Percentiles rank a stretch among this genome's conserved stretches.
Conservation (phyloP, 2,329 filamentous ascomycete species). For the Pestalotiopsis sp. region DNA sequence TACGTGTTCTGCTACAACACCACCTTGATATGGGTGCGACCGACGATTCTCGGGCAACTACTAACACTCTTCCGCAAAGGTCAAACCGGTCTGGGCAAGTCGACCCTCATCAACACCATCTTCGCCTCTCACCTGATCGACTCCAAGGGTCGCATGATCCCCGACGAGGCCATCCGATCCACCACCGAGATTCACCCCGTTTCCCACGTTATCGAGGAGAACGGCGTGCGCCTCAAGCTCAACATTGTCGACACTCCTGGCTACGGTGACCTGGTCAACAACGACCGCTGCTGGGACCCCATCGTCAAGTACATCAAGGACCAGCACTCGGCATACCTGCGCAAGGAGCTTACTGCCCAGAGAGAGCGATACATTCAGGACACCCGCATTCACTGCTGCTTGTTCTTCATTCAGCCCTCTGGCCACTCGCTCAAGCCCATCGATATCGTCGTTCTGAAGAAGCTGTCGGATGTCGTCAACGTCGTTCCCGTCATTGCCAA, state of each 20-base stretch:
- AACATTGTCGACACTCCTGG: constrained; percentile 99
- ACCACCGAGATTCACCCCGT: constrained; percentile 98
- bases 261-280: constrained; percentile 98
- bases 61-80: constrained; percentile 57
- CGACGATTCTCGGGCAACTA: constrained; percentile 14
- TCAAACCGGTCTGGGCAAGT: constrained; percentile 98
- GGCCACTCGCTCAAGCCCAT: constrained; percentile 99
- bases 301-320: constrained; percentile 99
- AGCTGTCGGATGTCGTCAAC: constrained; percentile 98
- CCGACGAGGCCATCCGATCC: constrained; percentile 89
- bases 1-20: constrained; percentile 54
- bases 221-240: constrained; percentile 92
- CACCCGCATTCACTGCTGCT: constrained; percentile 97
- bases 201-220: constrained; percentile 99
- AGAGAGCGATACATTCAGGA: constrained; percentile 99
- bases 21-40: constrained; percentile 8
- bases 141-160: constrained; percentile 92
- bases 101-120: constrained; percentile 99
- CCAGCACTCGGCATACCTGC: constrained; percentile 97
- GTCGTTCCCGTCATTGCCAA: constrained; percentile 99
- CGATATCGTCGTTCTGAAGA: constrained; percentile 99
- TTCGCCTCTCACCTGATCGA: constrained; percentile 99
- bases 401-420: constrained; percentile 99
- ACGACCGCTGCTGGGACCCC: constrained; percentile 99
- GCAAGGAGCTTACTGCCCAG: constrained; percentile 98